Evolutionary conservation across 768 basidiomycete species (phyloP).

Genomic region (Xanthoconium purpureum): DNA sequence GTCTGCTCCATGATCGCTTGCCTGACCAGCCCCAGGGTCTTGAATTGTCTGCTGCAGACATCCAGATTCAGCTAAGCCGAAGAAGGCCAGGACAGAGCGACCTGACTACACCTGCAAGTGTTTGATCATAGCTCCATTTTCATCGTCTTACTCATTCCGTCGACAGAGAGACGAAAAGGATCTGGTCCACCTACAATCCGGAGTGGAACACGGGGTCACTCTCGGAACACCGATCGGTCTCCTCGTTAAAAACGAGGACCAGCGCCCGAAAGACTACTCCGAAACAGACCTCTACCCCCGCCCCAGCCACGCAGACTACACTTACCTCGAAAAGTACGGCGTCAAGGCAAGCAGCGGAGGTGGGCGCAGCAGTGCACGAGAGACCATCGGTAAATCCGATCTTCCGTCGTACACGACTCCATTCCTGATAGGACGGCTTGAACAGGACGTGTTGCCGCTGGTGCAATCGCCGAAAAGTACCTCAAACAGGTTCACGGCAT

Average conservation of each 20-base stretch:
- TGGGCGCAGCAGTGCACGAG: slow-evolving; percentile 90
- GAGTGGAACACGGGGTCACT: slow-evolving; percentile 89
- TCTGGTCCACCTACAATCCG: slow-evolving; percentile 88
- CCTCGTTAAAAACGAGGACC: slow-evolving; percentile 97
- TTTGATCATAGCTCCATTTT: neutral
- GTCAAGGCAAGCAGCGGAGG: slow-evolving; percentile 97
- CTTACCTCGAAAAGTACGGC: slow-evolving; percentile 96
- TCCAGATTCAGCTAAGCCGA: slow-evolving; percentile 88
- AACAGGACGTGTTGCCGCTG: slow-evolving; percentile 91
- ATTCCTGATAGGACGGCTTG: slow-evolving; percentile 4
- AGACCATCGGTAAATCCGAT: slow-evolving; percentile 76
- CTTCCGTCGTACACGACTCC: neutral
- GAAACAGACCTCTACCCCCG: slow-evolving; percentile 98
- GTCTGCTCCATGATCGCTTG: slow-evolving; percentile 2
- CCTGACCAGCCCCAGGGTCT: slow-evolving; percentile 60
- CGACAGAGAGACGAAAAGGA: slow-evolving; percentile 94
- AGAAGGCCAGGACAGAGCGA: slow-evolving; percentile 94
- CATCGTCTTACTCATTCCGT: neutral
- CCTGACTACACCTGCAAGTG: slow-evolving; percentile 88
- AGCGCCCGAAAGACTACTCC: slow-evolving; percentile 96
- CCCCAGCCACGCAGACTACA: slow-evolving; percentile 96
- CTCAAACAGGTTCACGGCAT: slow-evolving; percentile 82
- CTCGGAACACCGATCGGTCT: slow-evolving; percentile 97
- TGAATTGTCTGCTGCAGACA: slow-evolving; percentile 71
- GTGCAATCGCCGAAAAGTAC: slow-evolving; percentile 97